phyloP scores from a whole-genome alignment of 768 basidiomycete species.

The Termitomyces sp. region DNA sequence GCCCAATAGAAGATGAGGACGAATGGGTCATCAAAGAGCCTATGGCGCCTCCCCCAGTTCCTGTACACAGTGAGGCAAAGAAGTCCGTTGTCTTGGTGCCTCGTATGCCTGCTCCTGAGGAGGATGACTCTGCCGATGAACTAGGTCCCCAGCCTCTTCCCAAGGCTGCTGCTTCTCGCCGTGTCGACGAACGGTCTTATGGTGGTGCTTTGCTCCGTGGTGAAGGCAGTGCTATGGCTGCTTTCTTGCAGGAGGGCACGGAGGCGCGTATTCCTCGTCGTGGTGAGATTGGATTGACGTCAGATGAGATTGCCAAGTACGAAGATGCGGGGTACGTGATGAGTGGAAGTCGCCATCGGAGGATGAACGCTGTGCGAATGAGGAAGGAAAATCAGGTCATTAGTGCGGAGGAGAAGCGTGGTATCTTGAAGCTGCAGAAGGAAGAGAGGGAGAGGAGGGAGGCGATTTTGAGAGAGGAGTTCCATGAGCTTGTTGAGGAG shows the following conservation, averaged over 20 bases:
- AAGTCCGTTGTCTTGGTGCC: slow-evolving; percentile 16
- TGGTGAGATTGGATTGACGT: slow-evolving; percentile 95
- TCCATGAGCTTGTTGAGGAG: slow-evolving; percentile 79
- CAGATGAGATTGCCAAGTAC: slow-evolving; percentile 82
- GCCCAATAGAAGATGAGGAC: slow-evolving; percentile 45
- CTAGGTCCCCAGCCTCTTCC: slow-evolving; percentile 76
- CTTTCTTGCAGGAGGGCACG: slow-evolving; percentile 85
- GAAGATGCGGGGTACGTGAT: slow-evolving; percentile 96
- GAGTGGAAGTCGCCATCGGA: slow-evolving; percentile 90
- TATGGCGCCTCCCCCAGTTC: slow-evolving; percentile 23
- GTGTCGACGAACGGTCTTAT: slow-evolving; percentile 80
- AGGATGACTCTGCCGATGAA: slow-evolving; percentile 52
- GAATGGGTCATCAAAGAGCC: slow-evolving; percentile 68
- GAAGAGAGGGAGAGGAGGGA: slow-evolving; percentile 94
- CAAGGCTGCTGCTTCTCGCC: slow-evolving; percentile 37
- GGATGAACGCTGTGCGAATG: slow-evolving; percentile 99
- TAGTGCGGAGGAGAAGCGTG: slow-evolving; percentile 96
- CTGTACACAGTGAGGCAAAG: slow-evolving; percentile 12
- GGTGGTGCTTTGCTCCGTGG: slow-evolving; percentile 89
- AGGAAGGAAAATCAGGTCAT: slow-evolving; percentile 99
- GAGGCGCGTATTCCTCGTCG: slow-evolving; percentile 92
- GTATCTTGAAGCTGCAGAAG: slow-evolving; percentile 90
- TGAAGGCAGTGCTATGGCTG: slow-evolving; percentile 98
- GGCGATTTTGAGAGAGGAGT: slow-evolving; percentile 84
- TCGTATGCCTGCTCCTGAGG: slow-evolving; percentile 27